Evolutionary conservation across 2,329 filamentous ascomycete species (phyloP).

Genomic region (Sclerotinia minor): DNA sequence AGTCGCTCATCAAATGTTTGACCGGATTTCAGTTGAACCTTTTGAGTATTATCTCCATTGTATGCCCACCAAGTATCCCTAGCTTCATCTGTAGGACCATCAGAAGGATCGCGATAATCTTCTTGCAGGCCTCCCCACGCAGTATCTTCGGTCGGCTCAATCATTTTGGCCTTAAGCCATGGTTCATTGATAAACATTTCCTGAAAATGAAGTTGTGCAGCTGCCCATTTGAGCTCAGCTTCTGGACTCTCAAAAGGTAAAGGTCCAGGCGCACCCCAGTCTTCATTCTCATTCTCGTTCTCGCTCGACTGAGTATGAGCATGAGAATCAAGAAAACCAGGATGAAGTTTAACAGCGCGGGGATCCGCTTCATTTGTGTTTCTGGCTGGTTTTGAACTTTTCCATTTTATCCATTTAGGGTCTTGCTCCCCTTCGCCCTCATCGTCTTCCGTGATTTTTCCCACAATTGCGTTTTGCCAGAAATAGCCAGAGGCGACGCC

Average conservation of each 20-base stretch:
- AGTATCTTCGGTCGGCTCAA: conserved; percentile 18
- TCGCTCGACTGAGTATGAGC: neutral
- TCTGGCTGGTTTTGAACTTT: conserved; percentile 1
- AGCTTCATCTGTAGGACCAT: neutral
- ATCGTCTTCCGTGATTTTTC: conserved; percentile 18
- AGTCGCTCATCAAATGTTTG: neutral
- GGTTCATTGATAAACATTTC: neutral
- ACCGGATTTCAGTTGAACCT: neutral
- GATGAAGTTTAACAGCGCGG: neutral
- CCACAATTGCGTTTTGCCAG: conserved; percentile 33
- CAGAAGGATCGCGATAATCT: neutral
- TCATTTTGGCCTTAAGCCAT: neutral
- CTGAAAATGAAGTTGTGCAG: conserved; percentile 17
- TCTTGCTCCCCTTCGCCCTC: conserved; percentile 23
- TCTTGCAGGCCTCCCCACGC: conserved; percentile 12
- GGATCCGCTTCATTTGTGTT: neutral
- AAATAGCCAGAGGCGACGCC: conserved; percentile 30
- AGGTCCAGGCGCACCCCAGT: conserved; percentile 21
- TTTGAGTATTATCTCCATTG: neutral
- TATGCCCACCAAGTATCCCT: neutral
- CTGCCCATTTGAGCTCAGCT: conserved; percentile 24
- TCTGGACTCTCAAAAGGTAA: conserved; percentile 16
- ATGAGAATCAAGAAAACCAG: neutral
- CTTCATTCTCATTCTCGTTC: neutral
- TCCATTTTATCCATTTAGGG: conserved; percentile 21